Percentiles rank a stretch among this genome's conserved stretches.
These are phyloP conservation scores for Paspalum notatum DNA, from an alignment of 176 grass and related monocot species.

Conservation along the genomic window DNA sequence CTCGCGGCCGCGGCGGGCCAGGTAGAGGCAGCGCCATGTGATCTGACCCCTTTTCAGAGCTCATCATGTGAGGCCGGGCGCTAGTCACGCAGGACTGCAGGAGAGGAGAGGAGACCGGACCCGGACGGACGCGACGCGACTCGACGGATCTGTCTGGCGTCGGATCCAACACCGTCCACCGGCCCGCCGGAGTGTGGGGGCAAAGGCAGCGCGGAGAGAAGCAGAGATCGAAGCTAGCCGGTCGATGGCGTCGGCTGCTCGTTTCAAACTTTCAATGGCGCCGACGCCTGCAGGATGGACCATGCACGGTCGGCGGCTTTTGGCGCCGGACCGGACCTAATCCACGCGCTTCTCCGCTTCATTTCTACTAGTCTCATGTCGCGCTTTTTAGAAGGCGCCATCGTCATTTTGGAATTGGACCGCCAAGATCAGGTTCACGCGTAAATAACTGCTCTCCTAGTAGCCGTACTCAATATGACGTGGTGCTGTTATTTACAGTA, in stretches of 20 bases:
- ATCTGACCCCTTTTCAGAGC: not conserved
- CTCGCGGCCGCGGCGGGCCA: not conserved
- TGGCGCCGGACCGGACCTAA: not conserved
- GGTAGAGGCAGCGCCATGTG: slow-evolving; percentile 33
- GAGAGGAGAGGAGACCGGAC: no score
- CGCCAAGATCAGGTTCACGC: not conserved
- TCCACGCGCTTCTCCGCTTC: not conserved
- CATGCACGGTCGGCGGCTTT: not conserved
- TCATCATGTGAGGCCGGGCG: slow-evolving; percentile 20
- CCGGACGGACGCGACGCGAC: no score
- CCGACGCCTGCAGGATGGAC: not conserved
- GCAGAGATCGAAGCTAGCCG: no score
- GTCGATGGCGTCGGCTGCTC: not conserved
- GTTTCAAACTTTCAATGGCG: not conserved
- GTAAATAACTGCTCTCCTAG: not conserved
- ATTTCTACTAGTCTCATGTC: no score
- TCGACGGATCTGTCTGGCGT: not conserved
- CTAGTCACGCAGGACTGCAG: not conserved
- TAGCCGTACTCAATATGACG: no score
- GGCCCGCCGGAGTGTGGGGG: no score
- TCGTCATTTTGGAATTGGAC: slow-evolving; percentile 4
- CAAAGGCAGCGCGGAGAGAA: no score
- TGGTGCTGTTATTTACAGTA: not conserved
- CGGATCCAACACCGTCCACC: not conserved
- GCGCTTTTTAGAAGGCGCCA: not conserved